A percentile compares a stretch with the other conserved stretches of the same genome.
These are phyloP conservation scores for Taphrina pruni DNA, from an alignment of 1,139 yeast species.

Conservation along the genomic window DNA sequence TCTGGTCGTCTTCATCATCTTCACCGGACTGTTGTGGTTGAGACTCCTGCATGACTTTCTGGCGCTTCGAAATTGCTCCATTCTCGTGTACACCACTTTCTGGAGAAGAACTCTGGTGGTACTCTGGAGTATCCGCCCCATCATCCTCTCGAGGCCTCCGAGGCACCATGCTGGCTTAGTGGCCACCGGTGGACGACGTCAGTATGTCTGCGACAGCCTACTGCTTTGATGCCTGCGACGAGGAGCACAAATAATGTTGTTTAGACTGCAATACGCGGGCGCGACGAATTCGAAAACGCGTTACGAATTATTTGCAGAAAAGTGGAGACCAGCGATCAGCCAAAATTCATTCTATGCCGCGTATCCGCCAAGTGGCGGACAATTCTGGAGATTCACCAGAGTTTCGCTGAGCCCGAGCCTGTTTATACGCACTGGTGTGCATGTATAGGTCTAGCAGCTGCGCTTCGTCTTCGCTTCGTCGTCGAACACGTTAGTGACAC, in stretches of 20 bases:
- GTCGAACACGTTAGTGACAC: background rate
- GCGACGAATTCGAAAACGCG: constrained; percentile 1
- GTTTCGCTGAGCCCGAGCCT: too few relatives aligned
- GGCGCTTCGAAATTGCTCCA: background rate
- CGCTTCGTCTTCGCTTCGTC: background rate
- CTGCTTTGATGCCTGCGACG: background rate
- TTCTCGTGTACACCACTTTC: background rate
- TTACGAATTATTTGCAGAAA: background rate
- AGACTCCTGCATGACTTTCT: background rate
- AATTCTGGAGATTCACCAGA: too few relatives aligned
- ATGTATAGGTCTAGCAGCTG: background rate
- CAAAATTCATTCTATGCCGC: background rate
- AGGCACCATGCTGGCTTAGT: background rate
- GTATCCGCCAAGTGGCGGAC: too few relatives aligned
- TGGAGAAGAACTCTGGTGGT: background rate
- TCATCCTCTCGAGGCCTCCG: background rate
- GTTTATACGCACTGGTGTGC: background rate
- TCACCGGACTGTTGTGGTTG: background rate
- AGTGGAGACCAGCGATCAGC: background rate
- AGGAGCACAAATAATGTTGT: background rate
- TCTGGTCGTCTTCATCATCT: constrained; percentile 4
- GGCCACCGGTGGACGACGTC: background rate
- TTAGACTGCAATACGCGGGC: background rate
- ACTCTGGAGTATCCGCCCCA: background rate
- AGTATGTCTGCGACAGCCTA: background rate